phyloP scores from a whole-genome alignment of 768 basidiomycete species.

The Tulasnella sp. region DNA sequence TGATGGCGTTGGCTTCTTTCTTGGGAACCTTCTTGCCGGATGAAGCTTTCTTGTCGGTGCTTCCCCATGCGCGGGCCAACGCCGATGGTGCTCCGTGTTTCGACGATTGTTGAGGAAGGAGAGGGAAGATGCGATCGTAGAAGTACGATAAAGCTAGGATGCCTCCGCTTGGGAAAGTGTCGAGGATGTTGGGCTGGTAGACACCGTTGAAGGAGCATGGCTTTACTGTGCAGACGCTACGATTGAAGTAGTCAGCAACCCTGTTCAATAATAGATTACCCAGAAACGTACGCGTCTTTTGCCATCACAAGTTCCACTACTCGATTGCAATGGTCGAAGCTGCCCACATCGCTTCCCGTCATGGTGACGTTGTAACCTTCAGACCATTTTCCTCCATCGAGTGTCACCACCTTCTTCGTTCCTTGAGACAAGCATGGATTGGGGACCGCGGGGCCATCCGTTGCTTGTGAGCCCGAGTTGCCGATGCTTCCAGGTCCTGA shows the following conservation, averaged over 20 bases:
- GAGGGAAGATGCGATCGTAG: conserved; percentile 82
- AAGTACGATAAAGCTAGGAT: conserved; percentile 95
- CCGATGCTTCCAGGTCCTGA: neutral
- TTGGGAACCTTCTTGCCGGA: neutral
- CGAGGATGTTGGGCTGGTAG: conserved; percentile 86
- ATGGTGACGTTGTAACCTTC: conserved; percentile 55
- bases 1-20: conserved; percentile 23
- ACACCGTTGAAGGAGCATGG: conserved; percentile 97
- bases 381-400: conserved; percentile 36
- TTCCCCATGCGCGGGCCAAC: conserved; percentile 18
- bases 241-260: neutral
- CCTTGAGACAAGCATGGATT: conserved; percentile 78
- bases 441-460: conserved; percentile 22
- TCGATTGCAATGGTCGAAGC: conserved; percentile 75
- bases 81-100: conserved; percentile 12
- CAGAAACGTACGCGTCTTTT: conserved; percentile 73
- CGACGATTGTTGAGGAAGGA: conserved; percentile 31
- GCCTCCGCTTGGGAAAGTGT: conserved; percentile 77
- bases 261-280: neutral
- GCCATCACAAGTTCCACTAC: conserved; percentile 83
- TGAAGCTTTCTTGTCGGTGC: neutral
- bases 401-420: conserved; percentile 48
- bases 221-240: conserved; percentile 70
- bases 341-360: conserved; percentile 70
- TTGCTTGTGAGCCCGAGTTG: conserved; percentile 19